Evolutionary conservation across 2,329 filamentous ascomycete species (phyloP), one percentile per base, ranked within the genome.

Genomic region (Thelonectria discophora): DNA sequence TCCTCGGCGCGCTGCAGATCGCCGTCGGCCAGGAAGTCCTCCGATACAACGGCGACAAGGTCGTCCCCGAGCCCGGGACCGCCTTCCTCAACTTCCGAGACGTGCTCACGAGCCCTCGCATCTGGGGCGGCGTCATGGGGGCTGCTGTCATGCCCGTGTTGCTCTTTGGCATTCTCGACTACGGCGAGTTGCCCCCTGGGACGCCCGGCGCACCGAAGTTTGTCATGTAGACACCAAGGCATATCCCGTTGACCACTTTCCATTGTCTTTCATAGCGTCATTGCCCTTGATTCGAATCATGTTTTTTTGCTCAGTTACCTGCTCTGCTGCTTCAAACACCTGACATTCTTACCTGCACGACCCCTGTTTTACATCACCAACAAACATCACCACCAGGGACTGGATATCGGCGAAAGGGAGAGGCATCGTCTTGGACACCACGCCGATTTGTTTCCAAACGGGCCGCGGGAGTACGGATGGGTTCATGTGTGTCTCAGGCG

Each of bases 71-170:
- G 17, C 40, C 57, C 15, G 62, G 59, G 8, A 32, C 62, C 30
- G 68, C 66, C 2, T 71, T 70, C 51, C 49, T 52, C 21, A 71
- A 71, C 47, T 69, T 71, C 20, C 37, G 56, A 2, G 43, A 43
- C 10, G 52, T 68, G 2, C 37, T 71, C 2, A 67, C 61, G 2
- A 61, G 63, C 32, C 62, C 60, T 12, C 50, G 55, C 13, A 66
- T 56, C 15, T 71, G 69, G 69, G 48, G 50, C 7, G 63, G 63
- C 0, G 47, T 49, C 11, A 12, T 64, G 5, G 59, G 61, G 4
- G 24, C 69, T 45, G 37, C 58, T 10, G 57, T 45, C 8, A 30
- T 68, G 32, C 69, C 66, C 1, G 17, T 67, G 24, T 20, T 63
- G 15, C 42, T 66, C 30, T 37, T 71, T 13, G 59, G 50, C 11